Evolutionary conservation across 2,329 filamentous ascomycete species (phyloP), one percentile per base, ranked within the genome.

Genomic region (Cercospora sp.): DNA sequence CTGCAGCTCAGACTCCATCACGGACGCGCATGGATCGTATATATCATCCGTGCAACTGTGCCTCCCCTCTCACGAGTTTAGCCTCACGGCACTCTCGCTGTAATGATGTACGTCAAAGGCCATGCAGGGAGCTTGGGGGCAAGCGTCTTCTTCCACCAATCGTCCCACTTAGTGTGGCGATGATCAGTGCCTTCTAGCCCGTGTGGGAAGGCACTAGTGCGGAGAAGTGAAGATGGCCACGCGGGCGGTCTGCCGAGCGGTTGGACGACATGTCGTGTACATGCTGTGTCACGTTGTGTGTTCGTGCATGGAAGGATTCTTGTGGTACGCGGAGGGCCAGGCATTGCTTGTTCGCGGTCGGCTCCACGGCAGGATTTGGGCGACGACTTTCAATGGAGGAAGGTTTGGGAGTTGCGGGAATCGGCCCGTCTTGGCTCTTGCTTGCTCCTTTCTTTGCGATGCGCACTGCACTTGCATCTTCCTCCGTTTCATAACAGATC

Each of bases 91-190:
- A 59, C 39, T 18, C 33, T 64, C 64, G 58, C 64, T 64, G 42
- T 36, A 67, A 20, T 26, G 48, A 58, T 65, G 61, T 51, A 58
- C 57, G 61, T 31, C 55, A 45, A 57, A 53, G 26, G 45, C 60
- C 57, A 65, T 68, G 58, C 63, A 63, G 18, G 51, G 45, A n/a
- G 58, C 16, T 61, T 61, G 8, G 57, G 64, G 64, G 64, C 33
- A 36, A 36, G 28, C 36, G 31, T 64, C 60, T 61, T 55, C 48
- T 69, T 66, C 64, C 67, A 66, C 67, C 67, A 69, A 69, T 69
- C 48, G 20, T 64, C 31, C 58, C 45, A 42, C 45, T 42, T 36
- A 20, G 23, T 28, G 31, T n/a, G 30, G 39, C 57, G 59, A 57
- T 39, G 53, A 64, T 45, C 39, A 28, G 45, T 45, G 28, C 48